Evolutionary conservation across 345 rosid species (phyloP).

Genomic region (Abelmoschus esculentus): DNA sequence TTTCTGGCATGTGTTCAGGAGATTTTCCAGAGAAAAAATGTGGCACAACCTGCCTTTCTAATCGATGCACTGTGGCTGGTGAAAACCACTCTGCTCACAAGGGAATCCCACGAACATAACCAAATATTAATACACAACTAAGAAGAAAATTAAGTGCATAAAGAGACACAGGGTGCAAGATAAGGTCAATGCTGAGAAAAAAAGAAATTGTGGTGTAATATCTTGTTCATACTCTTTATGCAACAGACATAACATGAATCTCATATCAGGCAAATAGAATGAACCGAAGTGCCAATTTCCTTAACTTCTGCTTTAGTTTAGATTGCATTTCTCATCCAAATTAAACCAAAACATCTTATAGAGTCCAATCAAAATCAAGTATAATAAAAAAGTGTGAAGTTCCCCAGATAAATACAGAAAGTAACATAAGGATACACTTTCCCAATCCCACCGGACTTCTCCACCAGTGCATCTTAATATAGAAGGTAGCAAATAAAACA

Average conservation of each 20-base stretch:
- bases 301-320: not conserved
- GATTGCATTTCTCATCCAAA: not conserved
- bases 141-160: not conserved
- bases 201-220: not conserved
- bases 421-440: not conserved
- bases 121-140: conserved; percentile 1
- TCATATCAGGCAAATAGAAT: not conserved
- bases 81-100: conserved; percentile 81
- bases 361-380: not conserved
- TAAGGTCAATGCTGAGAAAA: not conserved
- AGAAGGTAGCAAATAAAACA: not conserved
- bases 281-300: not conserved
- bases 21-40: conserved; percentile 95
- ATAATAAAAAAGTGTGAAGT: not conserved
- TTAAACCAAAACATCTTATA: not conserved
- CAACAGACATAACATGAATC: not conserved
- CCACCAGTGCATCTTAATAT: not conserved
- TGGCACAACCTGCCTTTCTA: conserved; percentile 97
- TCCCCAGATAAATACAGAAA: not conserved
- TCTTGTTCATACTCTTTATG: not conserved
- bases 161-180: not conserved
- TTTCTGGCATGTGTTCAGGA: conserved; percentile 61
- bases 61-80: conserved; percentile 68
- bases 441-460: not conserved
- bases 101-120: conserved; percentile 11